Evolutionary conservation across 2,329 filamentous ascomycete species (phyloP), one percentile per base, ranked within the genome.

Genomic region (Mariannaea sp.): DNA sequence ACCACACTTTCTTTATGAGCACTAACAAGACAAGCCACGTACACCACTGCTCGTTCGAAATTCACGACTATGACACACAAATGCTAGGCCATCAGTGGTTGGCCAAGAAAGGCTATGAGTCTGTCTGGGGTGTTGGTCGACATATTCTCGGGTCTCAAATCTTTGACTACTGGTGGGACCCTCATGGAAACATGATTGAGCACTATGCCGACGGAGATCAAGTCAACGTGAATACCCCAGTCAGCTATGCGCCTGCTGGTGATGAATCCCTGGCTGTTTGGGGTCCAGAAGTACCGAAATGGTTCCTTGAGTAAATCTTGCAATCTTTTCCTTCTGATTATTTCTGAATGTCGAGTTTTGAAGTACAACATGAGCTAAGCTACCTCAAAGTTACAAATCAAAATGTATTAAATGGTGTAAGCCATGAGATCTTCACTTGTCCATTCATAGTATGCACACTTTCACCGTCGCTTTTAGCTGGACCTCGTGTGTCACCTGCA

Each of bases 121-220:
- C 69, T 19, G 77, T 82, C 13, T 87, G 83, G 84, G 84, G 84
- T 0, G 78, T 87, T 0, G 84, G 84, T 0, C 70, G 84, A 39
- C 83, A 87, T 70, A 75, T 85, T 8, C 66, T 85, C 16, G 83
- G 83, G 1, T 77, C 48, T 1, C 40, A 51, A n/a, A 39, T 51
- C 7, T 51, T 51, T 5, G 48, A 51, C 26, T 51, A 51, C 17
- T 51, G 40, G 40, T 29, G 48, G 20, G 48, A 51, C 10, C 22
- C 48, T 3, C 38, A 19, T 19, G 48, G 48, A 2, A 43, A 38
- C 33, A 51, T 80, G 67, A 69, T 84, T 41, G 81, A 51, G 46
- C 81, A 84, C 60, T 86, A 86, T 64, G 78, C 82, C 1, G 83
- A 87, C 68, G 83, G 83, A 0, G 83, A 87, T 68, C 49, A 84